Evolutionary conservation across 1,284 basidiomycete species (phyloP).

Genomic region (Ceratobasidium sp.): DNA sequence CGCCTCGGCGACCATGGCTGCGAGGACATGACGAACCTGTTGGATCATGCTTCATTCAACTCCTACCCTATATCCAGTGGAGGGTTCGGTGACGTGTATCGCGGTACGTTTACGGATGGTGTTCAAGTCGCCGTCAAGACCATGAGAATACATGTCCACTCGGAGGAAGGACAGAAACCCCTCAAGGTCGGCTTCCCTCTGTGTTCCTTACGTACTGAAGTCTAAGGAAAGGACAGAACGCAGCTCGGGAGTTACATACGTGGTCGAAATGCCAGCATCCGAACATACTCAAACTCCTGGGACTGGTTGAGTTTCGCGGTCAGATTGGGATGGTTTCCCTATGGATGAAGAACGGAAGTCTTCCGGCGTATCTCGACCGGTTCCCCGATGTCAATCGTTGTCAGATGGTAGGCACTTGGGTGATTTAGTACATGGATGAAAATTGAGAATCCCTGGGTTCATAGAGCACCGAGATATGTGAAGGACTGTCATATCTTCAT

Average conservation of each 20-base stretch:
- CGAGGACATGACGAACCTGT: neutral
- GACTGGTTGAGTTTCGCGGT: neutral
- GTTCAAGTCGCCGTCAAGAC: constrained; percentile 3
- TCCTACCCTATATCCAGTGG: neutral
- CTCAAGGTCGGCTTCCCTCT: neutral
- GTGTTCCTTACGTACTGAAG: neutral
- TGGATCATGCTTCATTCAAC: neutral
- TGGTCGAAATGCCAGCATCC: constrained; percentile 23
- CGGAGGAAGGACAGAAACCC: neutral
- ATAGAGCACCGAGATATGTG: neutral
- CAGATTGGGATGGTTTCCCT: constrained; percentile 15
- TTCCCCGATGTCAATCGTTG: neutral
- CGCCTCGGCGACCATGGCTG: neutral
- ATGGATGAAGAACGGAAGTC: constrained; percentile 6
- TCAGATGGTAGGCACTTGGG: neutral
- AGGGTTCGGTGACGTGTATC: constrained; percentile 9
- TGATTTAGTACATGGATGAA: neutral
- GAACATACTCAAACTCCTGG: neutral
- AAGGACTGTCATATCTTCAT: constrained; percentile 7
- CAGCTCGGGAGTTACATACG: constrained; percentile 1
- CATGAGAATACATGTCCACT: neutral
- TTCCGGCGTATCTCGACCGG: neutral
- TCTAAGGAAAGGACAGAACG: neutral
- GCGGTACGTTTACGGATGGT: neutral
- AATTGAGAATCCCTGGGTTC: too few species aligned